Conservation (phyloP, 805 yeast genomes). For the Kazachstania kunashirensis region DNA sequence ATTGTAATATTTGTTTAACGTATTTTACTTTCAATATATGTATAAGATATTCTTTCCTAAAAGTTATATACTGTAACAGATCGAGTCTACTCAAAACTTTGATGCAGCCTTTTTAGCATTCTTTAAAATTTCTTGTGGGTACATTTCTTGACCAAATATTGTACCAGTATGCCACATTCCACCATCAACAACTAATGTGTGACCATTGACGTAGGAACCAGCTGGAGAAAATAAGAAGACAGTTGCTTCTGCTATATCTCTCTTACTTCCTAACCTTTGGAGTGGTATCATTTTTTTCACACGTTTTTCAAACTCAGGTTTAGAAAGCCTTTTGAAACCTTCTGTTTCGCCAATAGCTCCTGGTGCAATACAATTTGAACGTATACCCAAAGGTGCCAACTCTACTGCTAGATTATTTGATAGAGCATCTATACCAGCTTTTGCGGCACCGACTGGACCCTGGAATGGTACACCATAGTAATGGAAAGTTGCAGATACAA, state of each 20-base stretch:
- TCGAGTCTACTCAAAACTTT: slow-evolving; percentile 33
- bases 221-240: slow-evolving; percentile 79
- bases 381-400: slow-evolving; percentile 79
- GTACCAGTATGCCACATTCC: slow-evolving; percentile 78
- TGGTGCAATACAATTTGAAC: slow-evolving; percentile 82
- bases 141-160: slow-evolving; percentile 29
- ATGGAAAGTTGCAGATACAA: slow-evolving; percentile 85
- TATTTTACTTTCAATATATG: too few relatives aligned
- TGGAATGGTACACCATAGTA: slow-evolving; percentile 85
- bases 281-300: slow-evolving; percentile 40
- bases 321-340: slow-evolving; percentile 60
- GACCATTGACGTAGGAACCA: slow-evolving; percentile 67
- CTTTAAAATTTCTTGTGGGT: slow-evolving; percentile 35
- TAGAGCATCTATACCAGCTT: slow-evolving; percentile 89
- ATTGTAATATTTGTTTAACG: too few relatives aligned
- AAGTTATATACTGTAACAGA: too few relatives aligned
- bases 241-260: slow-evolving; percentile 82
- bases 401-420: slow-evolving; percentile 81
- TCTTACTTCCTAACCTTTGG: slow-evolving; percentile 57
- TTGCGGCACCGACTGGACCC: slow-evolving; percentile 87
- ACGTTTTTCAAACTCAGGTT: slow-evolving; percentile 32
- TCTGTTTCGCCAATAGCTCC: slow-evolving; percentile 85
- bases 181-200: slow-evolving; percentile 78
- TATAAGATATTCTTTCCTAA: too few relatives aligned
- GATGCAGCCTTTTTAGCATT: slow-evolving; percentile 23